These are phyloP conservation scores for Magnaporthiopsis incrustans DNA, from an alignment of 2,329 filamentous ascomycete genomes.

Conservation along the genomic window DNA sequence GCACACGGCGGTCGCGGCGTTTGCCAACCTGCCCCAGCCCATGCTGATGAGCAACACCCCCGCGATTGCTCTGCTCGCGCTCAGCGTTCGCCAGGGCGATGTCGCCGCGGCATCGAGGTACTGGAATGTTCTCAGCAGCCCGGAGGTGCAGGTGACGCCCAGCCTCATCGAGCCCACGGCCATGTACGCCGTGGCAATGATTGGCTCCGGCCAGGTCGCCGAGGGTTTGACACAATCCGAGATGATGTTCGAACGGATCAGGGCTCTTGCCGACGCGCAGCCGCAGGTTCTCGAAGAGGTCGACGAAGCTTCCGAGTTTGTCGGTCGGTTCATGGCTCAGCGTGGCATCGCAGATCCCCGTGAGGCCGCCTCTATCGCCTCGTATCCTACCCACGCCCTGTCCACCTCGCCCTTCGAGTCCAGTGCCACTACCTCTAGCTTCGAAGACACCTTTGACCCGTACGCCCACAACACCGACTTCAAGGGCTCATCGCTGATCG, in stretches of 20 bases:
- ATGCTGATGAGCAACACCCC: conserved; percentile 44
- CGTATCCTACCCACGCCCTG: conserved; percentile 39
- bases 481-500: conserved; percentile 84
- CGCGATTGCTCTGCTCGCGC: conserved; percentile 74
- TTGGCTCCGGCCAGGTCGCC: conserved; percentile 76
- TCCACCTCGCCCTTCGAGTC: conserved; percentile 44
- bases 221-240: conserved; percentile 74
- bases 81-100: conserved; percentile 77
- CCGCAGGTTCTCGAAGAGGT: conserved; percentile 66
- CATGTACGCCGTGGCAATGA: conserved; percentile 84
- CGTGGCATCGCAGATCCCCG: conserved; percentile 49
- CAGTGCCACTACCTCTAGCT: conserved; percentile 49
- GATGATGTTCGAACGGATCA: conserved; percentile 79
- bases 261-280: conserved; percentile 45
- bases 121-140: conserved; percentile 65
- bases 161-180: conserved; percentile 78
- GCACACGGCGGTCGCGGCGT: conserved; percentile 59
- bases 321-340: conserved; percentile 49
- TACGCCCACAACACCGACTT: conserved; percentile 88
- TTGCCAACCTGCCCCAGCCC: conserved; percentile 48
- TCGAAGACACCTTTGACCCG: conserved; percentile 82
- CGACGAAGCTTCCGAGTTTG: conserved; percentile 74
- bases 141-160: conserved; percentile 49
- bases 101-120: conserved; percentile 69
- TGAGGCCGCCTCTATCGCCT: conserved; percentile 38